Conservation (phyloP, 495 filamentous ascomycete species). For the Polyplosphaeria fusca region DNA sequence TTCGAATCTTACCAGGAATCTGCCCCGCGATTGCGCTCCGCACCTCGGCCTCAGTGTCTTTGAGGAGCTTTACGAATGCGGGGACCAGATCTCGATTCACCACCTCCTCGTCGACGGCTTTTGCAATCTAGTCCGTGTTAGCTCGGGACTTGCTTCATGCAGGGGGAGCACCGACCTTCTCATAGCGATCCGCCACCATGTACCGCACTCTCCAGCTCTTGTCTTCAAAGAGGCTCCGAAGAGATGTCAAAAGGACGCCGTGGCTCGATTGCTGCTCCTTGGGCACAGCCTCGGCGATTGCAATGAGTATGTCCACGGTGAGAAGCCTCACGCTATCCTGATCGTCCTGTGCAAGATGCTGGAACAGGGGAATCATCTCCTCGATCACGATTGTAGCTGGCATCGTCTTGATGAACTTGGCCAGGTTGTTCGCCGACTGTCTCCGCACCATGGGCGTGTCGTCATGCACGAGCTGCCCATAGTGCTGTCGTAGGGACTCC, state of each 20-base stretch:
- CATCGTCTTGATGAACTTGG: slow-evolving; percentile 98
- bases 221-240: slow-evolving; percentile 92
- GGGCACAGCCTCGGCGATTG: slow-evolving; percentile 93
- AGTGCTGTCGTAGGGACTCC: slow-evolving; percentile 84
- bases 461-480: slow-evolving; percentile 88
- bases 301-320: slow-evolving; percentile 93
- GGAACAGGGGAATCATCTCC: slow-evolving; percentile 98
- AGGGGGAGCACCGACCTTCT: slow-evolving; percentile 64
- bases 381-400: slow-evolving; percentile 83
- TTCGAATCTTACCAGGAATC: slow-evolving; percentile 68
- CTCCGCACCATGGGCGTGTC: slow-evolving; percentile 98
- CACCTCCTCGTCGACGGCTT: slow-evolving; percentile 97
- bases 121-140: slow-evolving; percentile 71
- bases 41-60: slow-evolving; percentile 96
- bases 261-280: slow-evolving; percentile 98
- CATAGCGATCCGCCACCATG: slow-evolving; percentile 98
- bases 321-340: slow-evolving; percentile 95
- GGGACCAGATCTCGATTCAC: slow-evolving; percentile 90
- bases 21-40: slow-evolving; percentile 95
- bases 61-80: slow-evolving; percentile 94
- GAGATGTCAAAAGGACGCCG: slow-evolving; percentile 81
- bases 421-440: slow-evolving; percentile 91
- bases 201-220: slow-evolving; percentile 99
- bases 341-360: slow-evolving; percentile 91
- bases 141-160: slow-evolving; percentile 11